Percentiles rank a stretch among this genome's conserved stretches.
Conservation (phyloP, 169 alveolate genomes). For the Perkinsus chesapeaki region DNA sequence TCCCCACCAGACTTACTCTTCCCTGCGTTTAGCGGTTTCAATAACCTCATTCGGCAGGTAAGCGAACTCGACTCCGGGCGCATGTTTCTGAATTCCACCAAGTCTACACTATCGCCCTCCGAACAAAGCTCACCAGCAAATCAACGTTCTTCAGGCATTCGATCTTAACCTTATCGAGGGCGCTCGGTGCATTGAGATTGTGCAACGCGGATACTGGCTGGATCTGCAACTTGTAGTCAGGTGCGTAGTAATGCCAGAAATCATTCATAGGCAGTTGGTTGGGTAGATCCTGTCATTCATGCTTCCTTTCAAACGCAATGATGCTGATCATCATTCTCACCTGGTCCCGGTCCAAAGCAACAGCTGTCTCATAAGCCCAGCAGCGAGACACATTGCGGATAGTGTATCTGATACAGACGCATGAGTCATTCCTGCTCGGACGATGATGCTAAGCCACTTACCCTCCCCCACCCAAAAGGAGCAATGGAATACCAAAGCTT, state of each 20-base stretch:
- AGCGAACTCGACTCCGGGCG: conserved; percentile 86
- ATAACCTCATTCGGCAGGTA: conserved; percentile 78
- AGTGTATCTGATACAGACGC: conserved; percentile 92
- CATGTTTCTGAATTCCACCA: conserved; percentile 51
- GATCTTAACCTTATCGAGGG: conserved; percentile 76
- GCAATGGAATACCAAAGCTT: conserved; percentile 80
- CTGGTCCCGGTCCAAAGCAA: conserved; percentile 57
- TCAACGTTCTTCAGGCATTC: conserved; percentile 83
- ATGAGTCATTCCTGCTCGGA: too few relatives aligned
- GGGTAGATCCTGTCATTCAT: background rate
- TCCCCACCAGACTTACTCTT: background rate
- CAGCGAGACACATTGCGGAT: conserved; percentile 96
- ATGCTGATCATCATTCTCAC: background rate
- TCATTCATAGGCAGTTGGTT: conserved; percentile 84
- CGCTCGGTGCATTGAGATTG: conserved; percentile 88
- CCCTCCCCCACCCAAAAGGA: conserved; percentile 97
- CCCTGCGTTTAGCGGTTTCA: conserved; percentile 12
- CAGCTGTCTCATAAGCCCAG: conserved; percentile 99
- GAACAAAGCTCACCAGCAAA: conserved; percentile 57
- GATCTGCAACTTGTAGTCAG: conserved; percentile 78
- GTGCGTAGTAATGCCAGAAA: conserved; percentile 91
- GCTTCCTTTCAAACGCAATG: background rate
- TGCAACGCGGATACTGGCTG: conserved; percentile 60
- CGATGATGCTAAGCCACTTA: too few relatives aligned
- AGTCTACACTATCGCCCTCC: background rate